Evolutionary conservation across 805 yeast species (phyloP).

Genomic region (Ogataea angusta): DNA sequence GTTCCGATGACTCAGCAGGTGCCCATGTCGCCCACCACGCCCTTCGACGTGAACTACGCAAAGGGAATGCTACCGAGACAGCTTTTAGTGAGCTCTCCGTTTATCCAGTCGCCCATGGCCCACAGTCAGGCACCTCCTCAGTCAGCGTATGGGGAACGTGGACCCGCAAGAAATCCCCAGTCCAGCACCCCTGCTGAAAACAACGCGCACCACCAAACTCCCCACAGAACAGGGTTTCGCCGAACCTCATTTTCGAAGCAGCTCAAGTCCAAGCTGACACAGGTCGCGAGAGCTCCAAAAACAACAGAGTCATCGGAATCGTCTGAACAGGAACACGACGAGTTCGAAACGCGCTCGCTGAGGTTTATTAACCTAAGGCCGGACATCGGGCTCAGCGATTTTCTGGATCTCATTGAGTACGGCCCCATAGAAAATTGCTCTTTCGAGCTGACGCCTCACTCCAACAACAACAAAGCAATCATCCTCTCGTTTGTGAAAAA

Average conservation of each 20-base stretch:
- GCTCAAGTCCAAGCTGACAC: conserved; percentile 18
- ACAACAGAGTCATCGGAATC: neutral
- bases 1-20: conserved; percentile 17
- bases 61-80: conserved; percentile 63
- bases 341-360: conserved; percentile 20
- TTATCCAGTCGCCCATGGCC: conserved; percentile 39
- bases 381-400: conserved; percentile 18
- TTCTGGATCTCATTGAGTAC: conserved; percentile 44
- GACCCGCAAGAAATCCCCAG: neutral
- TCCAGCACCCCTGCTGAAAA: neutral
- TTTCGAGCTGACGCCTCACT: conserved; percentile 29
- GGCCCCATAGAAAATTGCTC: conserved; percentile 65
- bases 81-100: conserved; percentile 59
- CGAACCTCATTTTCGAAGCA: conserved; percentile 18
- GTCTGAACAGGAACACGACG: neutral
- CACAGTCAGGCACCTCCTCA: conserved; percentile 9
- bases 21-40: conserved; percentile 42
- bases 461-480: conserved; percentile 10
- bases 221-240: conserved; percentile 1
- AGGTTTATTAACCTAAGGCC: conserved; percentile 19
- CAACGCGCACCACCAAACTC: neutral
- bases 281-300: conserved; percentile 9
- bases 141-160: conserved; percentile 8
- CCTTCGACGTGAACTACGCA: conserved; percentile 58
- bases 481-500: conserved; percentile 27